Conservation (phyloP, 257 asterid genomes). For the Penstemon eatonii region DNA sequence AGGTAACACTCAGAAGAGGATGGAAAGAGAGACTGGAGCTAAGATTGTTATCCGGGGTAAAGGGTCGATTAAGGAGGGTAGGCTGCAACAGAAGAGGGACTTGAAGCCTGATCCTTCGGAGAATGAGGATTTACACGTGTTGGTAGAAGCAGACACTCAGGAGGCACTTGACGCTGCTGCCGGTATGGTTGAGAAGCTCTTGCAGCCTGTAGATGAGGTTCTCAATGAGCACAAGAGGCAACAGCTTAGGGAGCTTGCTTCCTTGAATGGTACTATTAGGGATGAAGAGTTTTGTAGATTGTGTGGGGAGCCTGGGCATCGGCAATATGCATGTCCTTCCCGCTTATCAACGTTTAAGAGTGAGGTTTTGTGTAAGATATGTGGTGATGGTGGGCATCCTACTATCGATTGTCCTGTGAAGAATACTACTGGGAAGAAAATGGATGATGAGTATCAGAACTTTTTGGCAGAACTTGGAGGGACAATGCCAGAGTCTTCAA, state of each 20-base stretch:
- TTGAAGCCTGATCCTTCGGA: conserved; percentile 78
- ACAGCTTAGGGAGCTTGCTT: conserved; percentile 95
- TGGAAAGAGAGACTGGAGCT: conserved; percentile 92
- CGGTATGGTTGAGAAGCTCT: conserved; percentile 90
- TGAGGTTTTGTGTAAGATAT: conserved; percentile 84
- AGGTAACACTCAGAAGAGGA: conserved; percentile 91
- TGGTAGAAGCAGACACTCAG: conserved; percentile 94
- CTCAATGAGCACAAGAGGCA: conserved; percentile 96
- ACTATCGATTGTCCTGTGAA: conserved; percentile 93
- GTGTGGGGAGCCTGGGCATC: conserved; percentile 95
- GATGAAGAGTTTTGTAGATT: conserved; percentile 90
- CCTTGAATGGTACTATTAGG: conserved; percentile 93
- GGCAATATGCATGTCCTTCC: conserved; percentile 92
- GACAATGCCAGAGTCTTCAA: conserved; percentile 66
- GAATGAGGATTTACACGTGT: conserved; percentile 92
- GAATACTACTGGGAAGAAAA: conserved; percentile 91
- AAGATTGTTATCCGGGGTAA: conserved; percentile 91
- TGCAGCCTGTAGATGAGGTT: conserved; percentile 98
- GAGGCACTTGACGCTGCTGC: conserved; percentile 95
- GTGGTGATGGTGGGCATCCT: conserved; percentile 99
- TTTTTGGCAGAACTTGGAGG: conserved; percentile 96
- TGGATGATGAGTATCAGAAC: conserved; percentile 97
- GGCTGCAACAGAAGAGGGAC: conserved; percentile 85
- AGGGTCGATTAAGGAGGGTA: conserved; percentile 92
- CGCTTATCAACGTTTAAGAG: conserved; percentile 81